Evolutionary conservation across 305 asterid species (phyloP).

Genomic region (Solanum aculeatissimum): DNA sequence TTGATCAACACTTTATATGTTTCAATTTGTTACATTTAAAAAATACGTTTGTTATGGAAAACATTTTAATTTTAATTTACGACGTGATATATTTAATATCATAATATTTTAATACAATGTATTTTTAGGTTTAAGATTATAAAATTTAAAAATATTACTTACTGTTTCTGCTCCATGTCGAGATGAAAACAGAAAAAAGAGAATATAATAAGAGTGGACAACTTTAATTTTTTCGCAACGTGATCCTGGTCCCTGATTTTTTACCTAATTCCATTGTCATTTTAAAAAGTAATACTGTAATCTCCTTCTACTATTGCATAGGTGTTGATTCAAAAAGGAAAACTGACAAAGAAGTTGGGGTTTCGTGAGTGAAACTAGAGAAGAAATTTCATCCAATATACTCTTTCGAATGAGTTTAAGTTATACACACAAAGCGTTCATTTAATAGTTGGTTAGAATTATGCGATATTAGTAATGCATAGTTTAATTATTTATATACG

Average conservation of each 20-base stretch:
- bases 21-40: too few species aligned
- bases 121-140: too few species aligned
- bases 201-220: not conserved
- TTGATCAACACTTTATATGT: too few species aligned
- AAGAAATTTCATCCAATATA: not conserved
- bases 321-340: not conserved
- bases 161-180: too few species aligned
- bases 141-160: too few species aligned
- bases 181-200: too few species aligned
- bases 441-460: not conserved
- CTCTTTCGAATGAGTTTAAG: not conserved
- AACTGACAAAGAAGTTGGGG: not conserved
- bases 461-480: too few species aligned
- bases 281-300: not conserved
- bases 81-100: too few species aligned
- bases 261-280: not conserved
- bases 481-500: too few species aligned
- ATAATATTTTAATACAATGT: too few species aligned
- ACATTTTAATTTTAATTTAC: too few species aligned
- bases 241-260: not conserved
- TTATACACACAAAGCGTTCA: not conserved
- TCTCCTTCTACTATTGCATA: not conserved
- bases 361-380: not conserved
- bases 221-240: not conserved
- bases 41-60: too few species aligned